A percentile compares a stretch with the other conserved stretches of the same genome.
These are phyloP conservation scores for Fusarium gaditjirri DNA, from an alignment of 2,329 filamentous ascomycete genomes.

Conservation along the genomic window DNA sequence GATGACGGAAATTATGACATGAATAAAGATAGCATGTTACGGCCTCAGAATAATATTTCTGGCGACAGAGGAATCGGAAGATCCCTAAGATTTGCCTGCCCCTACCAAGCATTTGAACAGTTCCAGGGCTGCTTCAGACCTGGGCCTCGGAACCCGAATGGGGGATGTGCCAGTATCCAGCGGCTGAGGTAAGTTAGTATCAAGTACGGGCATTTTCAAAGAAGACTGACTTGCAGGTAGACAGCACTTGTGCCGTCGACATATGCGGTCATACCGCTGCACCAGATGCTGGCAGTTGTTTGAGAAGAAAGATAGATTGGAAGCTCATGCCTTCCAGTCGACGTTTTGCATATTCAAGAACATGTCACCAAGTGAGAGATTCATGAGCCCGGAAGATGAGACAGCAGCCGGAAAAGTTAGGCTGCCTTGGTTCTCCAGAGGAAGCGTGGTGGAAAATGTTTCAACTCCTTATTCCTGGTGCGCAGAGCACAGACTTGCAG, in stretches of 20 bases:
- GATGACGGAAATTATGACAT: not conserved
- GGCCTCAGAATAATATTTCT: not conserved
- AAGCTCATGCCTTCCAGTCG: not conserved
- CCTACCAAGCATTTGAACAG: not conserved
- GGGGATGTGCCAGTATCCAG: slow-evolving; percentile 4
- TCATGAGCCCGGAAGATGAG: not conserved
- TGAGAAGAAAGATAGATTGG: not conserved
- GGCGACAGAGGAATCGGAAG: not conserved
- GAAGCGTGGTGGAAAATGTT: not conserved
- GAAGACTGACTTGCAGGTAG: not conserved
- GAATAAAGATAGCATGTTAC: not conserved
- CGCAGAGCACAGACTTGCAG: not conserved
- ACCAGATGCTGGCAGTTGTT: not conserved
- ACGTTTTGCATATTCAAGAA: not conserved
- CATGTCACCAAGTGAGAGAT: not conserved
- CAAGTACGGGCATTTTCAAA: too few relatives aligned
- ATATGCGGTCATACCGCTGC: not conserved
- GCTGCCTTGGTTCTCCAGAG: not conserved
- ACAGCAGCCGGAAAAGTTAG: not conserved
- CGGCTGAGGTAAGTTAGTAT: not conserved
- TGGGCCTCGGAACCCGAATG: slow-evolving; percentile 1
- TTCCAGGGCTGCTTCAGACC: slow-evolving; percentile 4
- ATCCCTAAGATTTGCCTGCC: not conserved
- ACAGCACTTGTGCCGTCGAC: not conserved
- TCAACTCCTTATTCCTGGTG: not conserved